Conservation (phyloP, 495 filamentous ascomycete species). For the Penicillium antarcticum region DNA sequence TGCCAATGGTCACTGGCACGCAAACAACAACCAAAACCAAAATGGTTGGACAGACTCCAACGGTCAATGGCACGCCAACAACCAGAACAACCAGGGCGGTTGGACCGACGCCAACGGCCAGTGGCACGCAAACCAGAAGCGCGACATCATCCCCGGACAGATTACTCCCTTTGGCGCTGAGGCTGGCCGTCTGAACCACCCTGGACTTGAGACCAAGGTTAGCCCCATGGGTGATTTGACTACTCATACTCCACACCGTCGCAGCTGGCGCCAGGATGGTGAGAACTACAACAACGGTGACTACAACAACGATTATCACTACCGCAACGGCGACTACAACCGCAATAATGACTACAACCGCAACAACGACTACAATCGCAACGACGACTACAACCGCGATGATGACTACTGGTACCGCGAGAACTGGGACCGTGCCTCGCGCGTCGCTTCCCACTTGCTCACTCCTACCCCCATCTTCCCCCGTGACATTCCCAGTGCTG, state of each 20-base stretch:
- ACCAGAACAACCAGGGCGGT: constrained; percentile 7
- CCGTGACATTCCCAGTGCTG: background rate
- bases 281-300: constrained; percentile 7
- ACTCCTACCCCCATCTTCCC: background rate
- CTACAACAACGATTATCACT: constrained; percentile 11
- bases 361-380: background rate
- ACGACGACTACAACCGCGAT: background rate
- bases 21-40: constrained; percentile 11
- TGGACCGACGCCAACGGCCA: constrained; percentile 14
- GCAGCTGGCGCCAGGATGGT: constrained; percentile 6
- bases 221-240: background rate
- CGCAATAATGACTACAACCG: constrained; percentile 2
- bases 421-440: no score
- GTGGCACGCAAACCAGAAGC: constrained; percentile 17
- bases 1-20: constrained; percentile 19
- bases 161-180: background rate
- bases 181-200: background rate
- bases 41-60: constrained; percentile 19
- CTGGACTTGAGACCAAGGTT: background rate
- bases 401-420: no score
- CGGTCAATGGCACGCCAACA: constrained; percentile 17
- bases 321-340: constrained; percentile 7
- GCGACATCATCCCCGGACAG: background rate
- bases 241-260: background rate
- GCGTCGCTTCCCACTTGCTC: no score